These are phyloP conservation scores for Leccinellum luteum DNA, from an alignment of 768 basidiomycete genomes.

Conservation along the genomic window DNA sequence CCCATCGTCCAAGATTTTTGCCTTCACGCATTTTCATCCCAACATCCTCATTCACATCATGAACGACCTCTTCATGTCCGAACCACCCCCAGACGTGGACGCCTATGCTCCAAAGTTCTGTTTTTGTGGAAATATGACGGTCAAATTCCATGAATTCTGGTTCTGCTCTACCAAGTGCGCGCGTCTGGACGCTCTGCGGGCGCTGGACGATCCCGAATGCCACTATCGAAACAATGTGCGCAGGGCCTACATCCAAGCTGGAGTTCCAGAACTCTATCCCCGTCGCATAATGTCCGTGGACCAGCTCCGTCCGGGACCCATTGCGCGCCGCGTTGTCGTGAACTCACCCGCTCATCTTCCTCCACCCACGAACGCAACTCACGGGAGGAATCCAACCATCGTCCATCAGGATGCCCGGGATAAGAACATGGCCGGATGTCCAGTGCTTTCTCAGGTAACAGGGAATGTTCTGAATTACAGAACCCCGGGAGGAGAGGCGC, in stretches of 20 bases:
- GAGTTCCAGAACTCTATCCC: not conserved
- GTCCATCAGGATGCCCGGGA: not conserved
- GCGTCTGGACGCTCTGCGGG: constrained; percentile 25
- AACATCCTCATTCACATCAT: not conserved
- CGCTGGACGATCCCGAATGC: constrained; percentile 19
- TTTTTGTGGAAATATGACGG: constrained; percentile 26
- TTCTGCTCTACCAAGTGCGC: constrained; percentile 30
- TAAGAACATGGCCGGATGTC: constrained; percentile 2
- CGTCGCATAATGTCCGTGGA: constrained; percentile 12
- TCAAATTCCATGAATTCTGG: constrained; percentile 26
- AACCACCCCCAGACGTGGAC: constrained; percentile 10
- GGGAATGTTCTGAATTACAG: constrained; percentile 8
- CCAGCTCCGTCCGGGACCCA: not conserved
- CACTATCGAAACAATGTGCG: constrained; percentile 27
- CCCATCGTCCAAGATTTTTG: not conserved
- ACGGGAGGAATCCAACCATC: not conserved
- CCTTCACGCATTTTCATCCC: not conserved
- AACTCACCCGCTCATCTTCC: not conserved
- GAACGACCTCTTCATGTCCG: not conserved
- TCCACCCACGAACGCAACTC: not conserved
- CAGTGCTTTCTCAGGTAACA: constrained; percentile 21
- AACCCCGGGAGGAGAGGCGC: not conserved
- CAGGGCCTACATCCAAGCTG: constrained; percentile 11
- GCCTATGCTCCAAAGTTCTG: constrained; percentile 17
- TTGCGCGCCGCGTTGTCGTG: not conserved